These are phyloP conservation scores for Phytophthora foliorum DNA, from an alignment of 352 stramenopile genomes.

Conservation along the genomic window DNA sequence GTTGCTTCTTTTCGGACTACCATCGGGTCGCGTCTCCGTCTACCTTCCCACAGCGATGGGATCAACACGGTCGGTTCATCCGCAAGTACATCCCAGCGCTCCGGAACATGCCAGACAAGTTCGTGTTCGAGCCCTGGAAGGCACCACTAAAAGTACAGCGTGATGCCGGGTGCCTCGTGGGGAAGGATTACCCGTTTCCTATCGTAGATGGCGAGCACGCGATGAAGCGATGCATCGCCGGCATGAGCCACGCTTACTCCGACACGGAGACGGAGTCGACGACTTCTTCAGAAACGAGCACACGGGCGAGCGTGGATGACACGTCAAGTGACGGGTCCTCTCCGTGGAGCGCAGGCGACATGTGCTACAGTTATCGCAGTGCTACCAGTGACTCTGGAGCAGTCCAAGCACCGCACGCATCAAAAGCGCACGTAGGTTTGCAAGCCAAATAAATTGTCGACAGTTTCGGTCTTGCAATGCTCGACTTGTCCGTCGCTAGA, in stretches of 20 bases:
- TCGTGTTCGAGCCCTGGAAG: constrained; percentile 98
- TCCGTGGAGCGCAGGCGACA: constrained; percentile 36
- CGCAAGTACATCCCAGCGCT: constrained; percentile 94
- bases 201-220: constrained; percentile 94
- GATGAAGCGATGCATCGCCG: constrained; percentile 92
- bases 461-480: constrained; percentile 29
- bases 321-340: not conserved
- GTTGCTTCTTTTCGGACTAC: constrained; percentile 97
- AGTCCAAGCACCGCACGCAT: constrained; percentile 3
- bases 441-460: constrained; percentile 16
- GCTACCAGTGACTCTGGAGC: not conserved
- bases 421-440: not conserved
- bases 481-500: constrained; percentile 10
- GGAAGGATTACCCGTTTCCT: constrained; percentile 95
- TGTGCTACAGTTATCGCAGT: constrained; percentile 42
- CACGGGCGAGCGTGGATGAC: constrained; percentile 15
- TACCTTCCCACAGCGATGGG: constrained; percentile 94
- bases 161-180: constrained; percentile 87
- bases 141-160: constrained; percentile 91
- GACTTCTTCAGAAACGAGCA: constrained; percentile 14
- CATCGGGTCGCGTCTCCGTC: constrained; percentile 95
- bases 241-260: constrained; percentile 78
- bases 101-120: constrained; percentile 93
- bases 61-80: constrained; percentile 92
- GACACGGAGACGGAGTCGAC: constrained; percentile 31